Evolutionary conservation across 1,284 basidiomycete species (phyloP).

Genomic region (Tilletia caries): DNA sequence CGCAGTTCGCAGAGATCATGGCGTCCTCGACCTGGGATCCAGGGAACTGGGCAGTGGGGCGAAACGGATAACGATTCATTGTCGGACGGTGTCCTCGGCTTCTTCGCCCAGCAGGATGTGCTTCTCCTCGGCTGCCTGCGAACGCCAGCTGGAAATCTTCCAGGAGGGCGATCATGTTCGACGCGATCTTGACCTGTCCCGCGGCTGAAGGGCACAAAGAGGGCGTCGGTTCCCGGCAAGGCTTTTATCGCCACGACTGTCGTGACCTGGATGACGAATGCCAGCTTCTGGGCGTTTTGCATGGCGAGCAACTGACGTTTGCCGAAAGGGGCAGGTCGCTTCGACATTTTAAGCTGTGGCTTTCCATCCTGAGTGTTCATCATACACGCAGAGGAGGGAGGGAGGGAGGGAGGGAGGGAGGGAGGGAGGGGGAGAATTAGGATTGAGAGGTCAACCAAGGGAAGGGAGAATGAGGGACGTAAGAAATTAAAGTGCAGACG

Average conservation of each 20-base stretch:
- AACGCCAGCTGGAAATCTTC: constrained; percentile 69
- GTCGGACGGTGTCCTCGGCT: constrained; percentile 63
- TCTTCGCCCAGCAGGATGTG: constrained; percentile 66
- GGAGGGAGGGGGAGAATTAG: too few relatives aligned
- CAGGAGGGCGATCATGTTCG: constrained; percentile 54
- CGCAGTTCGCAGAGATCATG: constrained; percentile 15
- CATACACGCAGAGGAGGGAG: too few relatives aligned
- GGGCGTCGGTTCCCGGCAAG: constrained; percentile 36
- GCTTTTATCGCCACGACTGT: constrained; percentile 81
- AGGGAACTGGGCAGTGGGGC: constrained; percentile 23
- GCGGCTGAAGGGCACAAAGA: constrained; percentile 65
- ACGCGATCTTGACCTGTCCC: constrained; percentile 62
- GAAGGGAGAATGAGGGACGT: too few relatives aligned
- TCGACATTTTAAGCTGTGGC: too few relatives aligned
- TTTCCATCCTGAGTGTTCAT: too few relatives aligned
- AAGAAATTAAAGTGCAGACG: too few relatives aligned
- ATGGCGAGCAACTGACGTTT: too few relatives aligned
- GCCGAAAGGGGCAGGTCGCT: too few relatives aligned
- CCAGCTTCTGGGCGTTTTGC: too few relatives aligned
- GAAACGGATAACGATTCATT: constrained; percentile 74
- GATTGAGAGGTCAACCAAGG: too few relatives aligned
- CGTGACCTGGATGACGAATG: constrained; percentile 68
- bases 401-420: too few relatives aligned
- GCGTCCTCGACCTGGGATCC: constrained; percentile 24
- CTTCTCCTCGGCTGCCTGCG: constrained; percentile 63